Evolutionary conservation across 257 asterid genomes (phyloP), one percentile per base, ranked within the genome.

Genomic region (Linderniella brevidens): DNA sequence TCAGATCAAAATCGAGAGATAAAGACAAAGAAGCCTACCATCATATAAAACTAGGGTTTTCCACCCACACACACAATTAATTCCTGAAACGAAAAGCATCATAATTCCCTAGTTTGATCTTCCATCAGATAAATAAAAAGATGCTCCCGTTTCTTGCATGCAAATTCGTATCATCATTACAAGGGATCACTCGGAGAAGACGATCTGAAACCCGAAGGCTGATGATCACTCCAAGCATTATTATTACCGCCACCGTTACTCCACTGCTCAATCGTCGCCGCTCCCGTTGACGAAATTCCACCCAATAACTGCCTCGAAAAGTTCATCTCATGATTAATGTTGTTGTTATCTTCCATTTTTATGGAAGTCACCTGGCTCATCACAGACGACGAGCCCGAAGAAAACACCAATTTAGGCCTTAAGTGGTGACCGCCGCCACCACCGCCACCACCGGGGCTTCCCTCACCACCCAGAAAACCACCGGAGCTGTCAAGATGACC

Each of bases 161-260:
- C 32, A 25, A 25, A 25, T 3, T 6, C 32, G 32, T 25, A n/a
- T n/a, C n/a, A n/a, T 25, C 32, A 25, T 25, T 68, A 81, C 54
- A 65, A 59, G 1, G 78, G 80, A 59, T 78, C 78, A 54, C 75
- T 77, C 14, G 87, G 69, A 0, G 97, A 77, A 49, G 87, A 71
- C 35, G 94, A 77, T 57, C 82, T 77, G 67, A 86, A 86, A 56
- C 76, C 68, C 5, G 93, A 66, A 53, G 83, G 74, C 45, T 87
- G 92, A 3, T 87, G 92, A 3, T 25, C 32, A 0, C 76, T 79
- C 97, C 95, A 87, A 35, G 65, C 60, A 18, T 25, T 25, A 25
- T 25, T 25, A 25, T 25, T 25, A 57, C 51, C 0, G 60, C 48
- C 11, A 46, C 16, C 0, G 58, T 35, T 61, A 73, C 74, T 61